Evolutionary conservation across 495 filamentous ascomycete genomes (phyloP), one percentile per base, ranked within the genome.

Genomic region (Astrocystis sublimbata): DNA sequence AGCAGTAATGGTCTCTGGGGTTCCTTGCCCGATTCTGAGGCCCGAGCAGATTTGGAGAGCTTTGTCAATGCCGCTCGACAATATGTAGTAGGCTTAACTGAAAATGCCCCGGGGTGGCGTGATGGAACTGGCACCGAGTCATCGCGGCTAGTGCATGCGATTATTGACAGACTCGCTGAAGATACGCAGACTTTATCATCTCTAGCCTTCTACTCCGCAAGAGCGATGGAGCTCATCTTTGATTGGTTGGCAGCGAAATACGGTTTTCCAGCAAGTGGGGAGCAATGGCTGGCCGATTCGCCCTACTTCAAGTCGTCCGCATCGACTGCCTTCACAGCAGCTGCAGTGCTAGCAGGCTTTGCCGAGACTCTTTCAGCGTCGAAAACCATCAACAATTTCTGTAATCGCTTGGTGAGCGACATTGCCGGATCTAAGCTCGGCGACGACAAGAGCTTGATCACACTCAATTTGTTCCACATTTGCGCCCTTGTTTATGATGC

Each of bases 21-120:
- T 6, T 60, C 67, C 10, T 40, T 70, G 26, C 64, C 65, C 6
- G 61, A 64, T 5, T 68, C 78, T 1, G 83, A 87, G 26, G 68
- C 79, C 31, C 83, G 88, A 43, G 76, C 77, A 2, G 89, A 89
- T 28, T 81, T 87, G 15, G 68, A 87, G 40, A 82, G 87, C 2
- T 79, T 89, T 47, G 75, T 91, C 19, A 78, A 78, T 9, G 78
- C 86, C 15, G 80, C 83, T 24, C 83, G 84, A 30, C 76, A 69
- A 13, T 65, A 88, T 13, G 73, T 92, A 28, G 72, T 69, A n/a
- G 66, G 72, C 12, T 81, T 85, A 64, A 64, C 85, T 12, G 66
- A 74, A 4, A 55, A 59, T 30, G 58, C 71, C 2, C 63, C 55
- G 2, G 50, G 58, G 26, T 77, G 77, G 75, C 68, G 65, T 36